Conservation (phyloP, 2,329 filamentous ascomycete genomes). For the Thermothelomyces thermophilus region DNA sequence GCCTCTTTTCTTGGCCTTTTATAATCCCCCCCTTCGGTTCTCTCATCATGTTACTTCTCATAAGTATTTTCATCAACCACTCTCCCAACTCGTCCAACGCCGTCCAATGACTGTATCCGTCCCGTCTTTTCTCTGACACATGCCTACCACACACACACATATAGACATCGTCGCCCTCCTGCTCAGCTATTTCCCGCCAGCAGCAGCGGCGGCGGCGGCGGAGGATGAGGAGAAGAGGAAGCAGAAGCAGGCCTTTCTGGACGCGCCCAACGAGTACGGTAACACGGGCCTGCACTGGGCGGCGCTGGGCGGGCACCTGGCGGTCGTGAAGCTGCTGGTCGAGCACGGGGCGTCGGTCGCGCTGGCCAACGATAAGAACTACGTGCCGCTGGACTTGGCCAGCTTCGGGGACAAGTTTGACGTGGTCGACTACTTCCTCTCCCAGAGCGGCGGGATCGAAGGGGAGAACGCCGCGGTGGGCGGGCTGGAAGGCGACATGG, state of each 20-base stretch:
- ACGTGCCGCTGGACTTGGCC: slow-evolving; percentile 70
- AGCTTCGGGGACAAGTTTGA: slow-evolving; percentile 62
- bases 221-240: slow-evolving; percentile 15
- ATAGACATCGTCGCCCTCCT: slow-evolving; percentile 41
- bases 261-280: slow-evolving; percentile 68
- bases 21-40: neutral
- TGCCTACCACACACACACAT: neutral
- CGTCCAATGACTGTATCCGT: no score
- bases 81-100: neutral
- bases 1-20: no score
- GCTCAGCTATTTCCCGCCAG: slow-evolving; percentile 37
- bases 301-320: slow-evolving; percentile 78
- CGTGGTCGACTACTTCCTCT: slow-evolving; percentile 55
- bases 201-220: slow-evolving; percentile 21
- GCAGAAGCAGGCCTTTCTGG: slow-evolving; percentile 50
- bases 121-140: neutral
- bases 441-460: slow-evolving; percentile 43
- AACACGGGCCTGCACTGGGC: slow-evolving; percentile 96
- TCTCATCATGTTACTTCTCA: neutral
- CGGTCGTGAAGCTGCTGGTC: slow-evolving; percentile 70
- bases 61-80: neutral
- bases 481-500: slow-evolving; percentile 35
- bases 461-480: slow-evolving; percentile 36
- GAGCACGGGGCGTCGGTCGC: slow-evolving; percentile 70
- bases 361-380: slow-evolving; percentile 74